Evolutionary conservation across 2,329 filamentous ascomycete genomes (phyloP), one percentile per base, ranked within the genome.

Genomic region (Dactylellina sp.): DNA sequence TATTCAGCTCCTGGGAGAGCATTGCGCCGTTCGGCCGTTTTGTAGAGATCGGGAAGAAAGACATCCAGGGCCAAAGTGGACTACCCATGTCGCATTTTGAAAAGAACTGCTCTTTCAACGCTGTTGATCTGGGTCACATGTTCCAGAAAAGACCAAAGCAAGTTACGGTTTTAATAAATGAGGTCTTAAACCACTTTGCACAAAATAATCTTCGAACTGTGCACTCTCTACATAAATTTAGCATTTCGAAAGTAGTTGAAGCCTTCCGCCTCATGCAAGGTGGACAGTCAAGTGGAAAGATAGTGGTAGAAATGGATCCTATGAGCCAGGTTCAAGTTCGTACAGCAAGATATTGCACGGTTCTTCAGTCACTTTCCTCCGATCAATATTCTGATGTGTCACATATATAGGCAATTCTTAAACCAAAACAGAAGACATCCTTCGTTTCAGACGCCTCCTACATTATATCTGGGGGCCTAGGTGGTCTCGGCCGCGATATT

Each of bases 401-500:
- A 35, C 2, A 52, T 3, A 11, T 16, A 39, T 18, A 57, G 62
- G 52, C 62, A 7, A 24, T 66, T 5, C 39, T 66, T 7, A n/a
- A 7, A 28, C 42, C 42, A n/a, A 40, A 42, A 18, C 6, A 50
- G 14, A 60, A 16, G n/a, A n/a, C 46, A 1, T 44, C 53, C 4
- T 68, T 68, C 16, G 12, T 5, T n/a, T 6, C 32, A n/a, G 25
- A 82, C 5, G 81, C 80, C 0, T 84, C 85, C 0, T 89, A 89
- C 64, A 77, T 89, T 1, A 79, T 89, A 2, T 82, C 83, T 2
- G 87, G 87, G 14, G 86, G 86, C 0, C 81, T 87, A 0, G 86
- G 86, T 14, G 87, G 87, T 9, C 81, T 89, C 0, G 87, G 87
- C 0, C 82, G 83, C 35, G 84, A 83, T 75, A 84, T 88, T 39